Percentiles rank a stretch among this genome's conserved stretches.
Conservation (phyloP, 2,329 filamentous ascomycete species). For the Didymella exigua region DNA sequence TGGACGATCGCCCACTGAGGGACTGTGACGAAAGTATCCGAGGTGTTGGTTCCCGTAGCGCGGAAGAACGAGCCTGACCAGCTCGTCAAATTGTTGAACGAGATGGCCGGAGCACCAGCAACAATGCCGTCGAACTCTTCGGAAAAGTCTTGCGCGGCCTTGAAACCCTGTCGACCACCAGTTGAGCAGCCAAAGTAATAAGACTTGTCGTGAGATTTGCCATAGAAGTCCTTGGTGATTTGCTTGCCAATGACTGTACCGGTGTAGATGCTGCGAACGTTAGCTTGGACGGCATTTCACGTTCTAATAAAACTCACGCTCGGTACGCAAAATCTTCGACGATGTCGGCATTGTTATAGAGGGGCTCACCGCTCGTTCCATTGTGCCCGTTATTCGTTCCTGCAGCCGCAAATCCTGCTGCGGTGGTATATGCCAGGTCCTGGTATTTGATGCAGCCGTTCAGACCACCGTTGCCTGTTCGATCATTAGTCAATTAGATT, state of each 20-base stretch:
- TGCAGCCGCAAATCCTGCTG: conserved; percentile 49
- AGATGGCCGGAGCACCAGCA: conserved; percentile 42
- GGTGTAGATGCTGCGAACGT: conserved; percentile 35
- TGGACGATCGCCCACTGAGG: conserved; percentile 50
- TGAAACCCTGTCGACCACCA: conserved; percentile 47
- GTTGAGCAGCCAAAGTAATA: conserved; percentile 49
- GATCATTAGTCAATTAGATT: neutral
- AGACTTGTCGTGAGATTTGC: conserved; percentile 48
- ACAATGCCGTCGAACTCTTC: conserved; percentile 48
- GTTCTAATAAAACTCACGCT: conserved; percentile 30
- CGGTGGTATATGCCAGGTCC: conserved; percentile 48
- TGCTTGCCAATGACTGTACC: conserved; percentile 48
- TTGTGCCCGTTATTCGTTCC: conserved; percentile 53
- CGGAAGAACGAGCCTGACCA: conserved; percentile 43
- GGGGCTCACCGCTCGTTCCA: conserved; percentile 53
- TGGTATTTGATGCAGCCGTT: conserved; percentile 49
- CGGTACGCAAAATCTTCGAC: conserved; percentile 57
- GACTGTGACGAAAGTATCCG: conserved; percentile 48
- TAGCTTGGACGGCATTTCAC: neutral
- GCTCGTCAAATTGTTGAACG: conserved; percentile 43
- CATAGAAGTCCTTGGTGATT: conserved; percentile 50
- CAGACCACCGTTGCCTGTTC: conserved; percentile 48
- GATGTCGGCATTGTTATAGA: conserved; percentile 54
- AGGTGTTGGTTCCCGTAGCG: conserved; percentile 34
- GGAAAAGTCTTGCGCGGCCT: conserved; percentile 41